Base-by-base conservation (phyloP, 2,329 filamentous ascomycete genomes). In the Claviceps cyperi region DNA sequence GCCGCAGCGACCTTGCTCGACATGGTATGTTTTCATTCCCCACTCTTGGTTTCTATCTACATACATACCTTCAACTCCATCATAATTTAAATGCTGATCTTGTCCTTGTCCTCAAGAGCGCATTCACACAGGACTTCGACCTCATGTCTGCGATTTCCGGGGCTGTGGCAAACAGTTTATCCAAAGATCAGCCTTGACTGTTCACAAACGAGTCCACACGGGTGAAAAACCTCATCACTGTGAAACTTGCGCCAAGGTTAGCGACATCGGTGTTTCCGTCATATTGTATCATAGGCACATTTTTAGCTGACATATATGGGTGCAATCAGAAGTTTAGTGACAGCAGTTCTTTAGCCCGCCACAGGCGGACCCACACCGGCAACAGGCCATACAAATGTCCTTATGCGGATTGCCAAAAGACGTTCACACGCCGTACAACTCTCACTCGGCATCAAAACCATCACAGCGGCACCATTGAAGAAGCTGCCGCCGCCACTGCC, bases 211-310 rank as follows among this genome's bases (percentile, higher is more conserved):
- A 58, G 90, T 96, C 19, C 92, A 98, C 67, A 97, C 92, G 2
- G 92, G 92, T 56, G 92, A 97, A 71, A 98, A 98, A 69, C 92
- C 92, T 47, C 92, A 98, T 61, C 91, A 92, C 81, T 98, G 92
- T 64, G 92, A 96, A 68, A 81, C 86, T 55, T 97, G 92, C 66
- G 87, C 88, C 65, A 97, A 97, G 83, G 90, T 95, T 74, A 60
- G 76, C 59, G 6, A 22, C 37, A 56, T 51, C 39, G 14, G 7
- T 13, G 21, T n/a, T 35, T 14, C 13, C 21, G 5, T 13, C 19
- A 22, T 37, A 9, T 45, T 17, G 32, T 15, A 15, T 6, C 8
- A 32, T 11, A 32, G 11, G 28, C 28, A 14, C 28, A 1, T 17
- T 24, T 35, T 9, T 39, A 13, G 49, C 21, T 47, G 39, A 38